Conservation (phyloP, 2,329 filamentous ascomycete species). For the Colletotrichum trifolii region DNA sequence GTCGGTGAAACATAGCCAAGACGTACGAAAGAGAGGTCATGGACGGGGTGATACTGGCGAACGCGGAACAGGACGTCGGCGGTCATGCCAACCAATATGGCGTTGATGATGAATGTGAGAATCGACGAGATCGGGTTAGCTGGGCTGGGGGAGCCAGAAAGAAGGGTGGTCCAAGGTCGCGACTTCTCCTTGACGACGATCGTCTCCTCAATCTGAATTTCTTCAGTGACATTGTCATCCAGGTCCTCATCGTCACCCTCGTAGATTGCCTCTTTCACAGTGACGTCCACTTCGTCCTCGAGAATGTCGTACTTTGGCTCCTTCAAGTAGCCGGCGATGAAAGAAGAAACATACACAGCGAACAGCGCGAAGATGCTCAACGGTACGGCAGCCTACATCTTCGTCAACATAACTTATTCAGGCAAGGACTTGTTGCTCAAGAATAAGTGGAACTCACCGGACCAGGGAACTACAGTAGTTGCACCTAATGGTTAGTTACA, state of each 20-base stretch:
- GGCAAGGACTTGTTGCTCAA: neutral
- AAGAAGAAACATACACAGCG: conserved; percentile 73
- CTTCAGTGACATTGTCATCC: conserved; percentile 52
- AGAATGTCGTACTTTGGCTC: conserved; percentile 68
- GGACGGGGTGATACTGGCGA: conserved; percentile 73
- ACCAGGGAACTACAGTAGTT: conserved; percentile 40
- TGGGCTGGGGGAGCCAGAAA: conserved; percentile 81
- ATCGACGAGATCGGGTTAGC: conserved; percentile 74
- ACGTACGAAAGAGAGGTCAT: conserved; percentile 86
- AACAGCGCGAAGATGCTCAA: conserved; percentile 66
- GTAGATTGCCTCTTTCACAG: conserved; percentile 59
- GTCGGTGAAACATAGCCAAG: conserved; percentile 87
- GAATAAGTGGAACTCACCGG: conserved; percentile 41
- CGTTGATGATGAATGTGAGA: conserved; percentile 78
- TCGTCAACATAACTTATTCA: conserved; percentile 18
- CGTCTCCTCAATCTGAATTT: conserved; percentile 73
- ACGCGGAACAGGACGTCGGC: conserved; percentile 84
- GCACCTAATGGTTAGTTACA: conserved; percentile 9
- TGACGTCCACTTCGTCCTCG: conserved; percentile 69
- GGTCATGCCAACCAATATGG: conserved; percentile 73
- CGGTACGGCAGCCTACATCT: conserved; percentile 37
- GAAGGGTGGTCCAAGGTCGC: conserved; percentile 71
- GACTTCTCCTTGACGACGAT: conserved; percentile 68
- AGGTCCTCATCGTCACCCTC: conserved; percentile 48
- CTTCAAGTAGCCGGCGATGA: conserved; percentile 67